phyloP scores from a whole-genome alignment of 2,329 filamentous ascomycete genomes.

The Phialocephala sp. region DNA sequence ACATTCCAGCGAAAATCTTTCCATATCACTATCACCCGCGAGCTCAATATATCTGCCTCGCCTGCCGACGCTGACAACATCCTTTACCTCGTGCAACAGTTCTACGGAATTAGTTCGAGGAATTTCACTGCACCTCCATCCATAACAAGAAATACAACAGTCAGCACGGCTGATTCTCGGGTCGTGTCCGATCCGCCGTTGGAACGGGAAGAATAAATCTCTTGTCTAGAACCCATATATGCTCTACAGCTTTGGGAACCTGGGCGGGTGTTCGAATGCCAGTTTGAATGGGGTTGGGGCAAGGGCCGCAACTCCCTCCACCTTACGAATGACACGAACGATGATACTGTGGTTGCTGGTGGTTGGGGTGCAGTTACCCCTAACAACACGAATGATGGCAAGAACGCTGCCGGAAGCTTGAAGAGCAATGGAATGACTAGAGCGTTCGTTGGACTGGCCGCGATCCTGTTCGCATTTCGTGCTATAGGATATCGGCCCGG shows the following conservation, averaged over 20 bases:
- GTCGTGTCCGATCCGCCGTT: not conserved
- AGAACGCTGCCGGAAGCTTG: not conserved
- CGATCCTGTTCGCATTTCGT: not conserved
- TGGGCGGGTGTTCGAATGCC: not conserved
- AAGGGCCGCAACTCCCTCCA: not conserved
- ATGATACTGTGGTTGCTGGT: slow-evolving; percentile 2
- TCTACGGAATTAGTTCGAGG: not conserved
- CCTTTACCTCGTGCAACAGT: not conserved
- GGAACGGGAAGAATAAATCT: slow-evolving; percentile 1
- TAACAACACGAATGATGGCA: not conserved
- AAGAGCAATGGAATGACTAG: not conserved
- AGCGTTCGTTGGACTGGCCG: not conserved
- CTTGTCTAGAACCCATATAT: not conserved
- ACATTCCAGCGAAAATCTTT: not conserved
- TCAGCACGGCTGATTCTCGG: not conserved
- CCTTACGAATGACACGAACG: not conserved
- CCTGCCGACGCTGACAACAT: not conserved
- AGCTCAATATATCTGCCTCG: not conserved
- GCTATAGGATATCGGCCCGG: not conserved
- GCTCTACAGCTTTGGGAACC: not conserved
- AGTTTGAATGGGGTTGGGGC: slow-evolving; percentile 1
- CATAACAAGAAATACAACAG: not conserved
- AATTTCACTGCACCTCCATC: not conserved
- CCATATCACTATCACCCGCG: not conserved
- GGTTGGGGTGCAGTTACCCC: not conserved